Evolutionary conservation across 2,329 filamentous ascomycete genomes (phyloP).

Genomic region (Paraphoma chrysanthemicola): DNA sequence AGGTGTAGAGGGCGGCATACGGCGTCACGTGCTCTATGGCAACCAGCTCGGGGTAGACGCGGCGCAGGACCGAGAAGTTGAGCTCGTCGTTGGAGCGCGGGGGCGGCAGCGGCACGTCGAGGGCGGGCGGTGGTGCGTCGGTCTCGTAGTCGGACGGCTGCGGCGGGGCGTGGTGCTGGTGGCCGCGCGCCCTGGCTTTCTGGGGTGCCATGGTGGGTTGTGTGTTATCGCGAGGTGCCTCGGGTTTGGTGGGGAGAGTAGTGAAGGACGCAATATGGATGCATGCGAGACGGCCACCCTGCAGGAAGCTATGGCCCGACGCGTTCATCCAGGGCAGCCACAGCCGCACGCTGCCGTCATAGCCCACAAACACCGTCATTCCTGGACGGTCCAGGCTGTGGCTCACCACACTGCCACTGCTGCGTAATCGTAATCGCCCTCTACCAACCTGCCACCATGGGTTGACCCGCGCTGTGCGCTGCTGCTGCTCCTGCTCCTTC

Average conservation of each 20-base stretch:
- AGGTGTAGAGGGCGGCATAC: conserved; percentile 86
- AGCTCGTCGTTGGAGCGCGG: conserved; percentile 80
- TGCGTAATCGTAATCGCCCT: conserved; percentile 6
- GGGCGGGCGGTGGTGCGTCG: conserved; percentile 50
- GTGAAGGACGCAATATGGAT: not conserved
- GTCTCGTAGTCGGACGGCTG: conserved; percentile 64
- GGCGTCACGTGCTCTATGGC: conserved; percentile 80
- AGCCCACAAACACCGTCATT: conserved; percentile 14
- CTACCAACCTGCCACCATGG: conserved; percentile 8
- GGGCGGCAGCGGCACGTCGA: conserved; percentile 52
- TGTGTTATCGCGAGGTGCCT: not conserved
- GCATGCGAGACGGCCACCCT: not conserved
- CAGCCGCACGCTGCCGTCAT: not conserved
- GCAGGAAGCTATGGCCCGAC: not conserved
- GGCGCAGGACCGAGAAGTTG: conserved; percentile 82
- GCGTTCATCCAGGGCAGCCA: conserved; percentile 4
- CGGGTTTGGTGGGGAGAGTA: no score
- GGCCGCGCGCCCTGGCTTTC: conserved; percentile 39
- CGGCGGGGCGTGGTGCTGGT: conserved; percentile 40
- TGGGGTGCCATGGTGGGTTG: conserved; percentile 35
- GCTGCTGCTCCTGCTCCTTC: not conserved
- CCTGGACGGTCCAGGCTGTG: conserved; percentile 5
- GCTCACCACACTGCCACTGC: conserved; percentile 12
- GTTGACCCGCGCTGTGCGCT: conserved; percentile 6
- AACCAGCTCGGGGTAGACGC: conserved; percentile 77